Base-by-base conservation (phyloP, 2,329 filamentous ascomycete species). In the Rutstroemia sp. region DNA sequence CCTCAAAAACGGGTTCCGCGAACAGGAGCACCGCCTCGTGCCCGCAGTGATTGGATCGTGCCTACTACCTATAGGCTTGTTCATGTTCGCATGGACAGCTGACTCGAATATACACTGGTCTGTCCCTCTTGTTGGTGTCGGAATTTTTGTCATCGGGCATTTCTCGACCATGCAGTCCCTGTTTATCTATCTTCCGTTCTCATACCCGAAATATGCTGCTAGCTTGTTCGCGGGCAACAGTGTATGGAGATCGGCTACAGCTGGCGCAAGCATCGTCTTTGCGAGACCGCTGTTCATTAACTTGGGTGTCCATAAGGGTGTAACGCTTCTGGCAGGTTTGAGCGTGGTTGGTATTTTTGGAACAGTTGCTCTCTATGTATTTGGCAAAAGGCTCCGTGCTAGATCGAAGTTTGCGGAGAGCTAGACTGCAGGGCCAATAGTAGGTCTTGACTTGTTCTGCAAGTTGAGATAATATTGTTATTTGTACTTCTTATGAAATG, bases 111-210 rank as follows among this genome's bases (percentile, higher is more conserved):
- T 80, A 54, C 79, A 79, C 63, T 83, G 80, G 79, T 78, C 81
- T 58, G 79, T 71, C 2, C 62, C 77, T 6, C 79, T 77, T 14
- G 75, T 81, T 19, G 80, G 80, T 59, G 80, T 82, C 65, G 75
- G 72, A 44, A 70, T 82, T 54, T 82, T 80, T 67, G 75, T 73
- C 44, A 75, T 71, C 16, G 72, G 71, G 2, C 77, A 75, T 42
- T 82, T 81, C 63, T 63, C 80, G 57, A 71, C 82, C 52, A 75
- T 82, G 72, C 79, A 83, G 69, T 80, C 77, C 68, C 76, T 83
- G 67, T 83, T 83, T 64, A 72, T 81, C 59, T 83, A 83, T 69
- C 74, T 83, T 14, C 78, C 79, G 1, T 71, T 81, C 18, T 30
- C 21, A 3, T 56, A 56, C 18, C 53, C 53, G 8, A 34, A 59